Evolutionary conservation across 2,329 filamentous ascomycete genomes (phyloP), one percentile per base, ranked within the genome.

Genomic region (Nothophoma quercina): DNA sequence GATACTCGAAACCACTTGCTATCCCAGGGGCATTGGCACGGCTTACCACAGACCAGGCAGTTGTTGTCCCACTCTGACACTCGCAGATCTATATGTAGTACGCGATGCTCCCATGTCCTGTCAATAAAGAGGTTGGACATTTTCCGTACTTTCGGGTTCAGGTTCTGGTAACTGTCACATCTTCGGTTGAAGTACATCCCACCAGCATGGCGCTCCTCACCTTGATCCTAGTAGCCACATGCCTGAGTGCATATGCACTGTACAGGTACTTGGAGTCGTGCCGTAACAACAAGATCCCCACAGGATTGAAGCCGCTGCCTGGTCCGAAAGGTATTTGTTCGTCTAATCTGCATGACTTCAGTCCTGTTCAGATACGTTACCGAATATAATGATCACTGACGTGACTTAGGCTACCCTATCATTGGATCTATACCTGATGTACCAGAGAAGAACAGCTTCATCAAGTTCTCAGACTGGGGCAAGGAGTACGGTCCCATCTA

Each of bases 391-490:
- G 16, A 58, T 65, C 41, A 67, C 46, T 50, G 3, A 43, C 28
- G 12, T 56, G 7, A 3, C 29, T n/a, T 46, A 79, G 77, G 76
- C 21, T 74, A 75, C 34, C 77, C 77, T 2, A 64, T 78, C 34
- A 62, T 79, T 30, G 77, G 77, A 26, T 75, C 72, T 7, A 68
- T 78, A 8, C 75, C 71, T 38, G 75, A 78, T 15, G 67, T 79
- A 4, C 77, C 77, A 21, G 73, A 76, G 34, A 75, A 77, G 59
- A 76, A 77, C 49, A 64, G 70, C 22, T 77, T 75, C 61, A 71
- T 79, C 56, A 78, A 78, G 46, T 79, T 79, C 39, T 68, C 75
- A n/a, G 74, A 78, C 32, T 79, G 77, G 77, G 71, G 71, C 33
- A 74, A 77, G 55, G 59, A 76, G 43, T 77, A 74, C 49, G 77